Percentiles rank a stretch among this genome's conserved stretches.
phyloP scores from a whole-genome alignment of 2,329 filamentous ascomycete genomes.

The Diaporthe batatas region DNA sequence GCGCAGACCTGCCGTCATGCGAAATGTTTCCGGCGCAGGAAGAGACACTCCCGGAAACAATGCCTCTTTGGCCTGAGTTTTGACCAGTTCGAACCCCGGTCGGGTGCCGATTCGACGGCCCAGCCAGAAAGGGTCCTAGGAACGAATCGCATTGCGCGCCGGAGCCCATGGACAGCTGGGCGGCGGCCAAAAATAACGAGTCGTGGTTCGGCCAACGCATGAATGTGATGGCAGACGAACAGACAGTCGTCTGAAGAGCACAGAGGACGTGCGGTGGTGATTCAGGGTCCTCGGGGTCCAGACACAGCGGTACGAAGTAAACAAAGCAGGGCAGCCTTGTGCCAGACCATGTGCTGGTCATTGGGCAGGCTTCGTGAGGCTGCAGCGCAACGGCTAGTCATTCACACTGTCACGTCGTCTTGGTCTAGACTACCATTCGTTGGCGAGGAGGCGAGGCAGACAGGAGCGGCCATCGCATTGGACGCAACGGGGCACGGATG shows the following conservation, averaged over 20 bases:
- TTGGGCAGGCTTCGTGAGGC: slow-evolving; percentile 32
- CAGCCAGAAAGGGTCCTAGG: slow-evolving; percentile 2
- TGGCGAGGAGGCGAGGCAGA: slow-evolving; percentile 6
- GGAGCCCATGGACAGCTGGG: slow-evolving; percentile 15
- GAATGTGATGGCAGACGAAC: slow-evolving; percentile 26
- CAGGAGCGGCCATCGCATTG: not conserved
- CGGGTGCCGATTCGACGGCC: slow-evolving; percentile 14
- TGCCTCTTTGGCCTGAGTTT: not conserved
- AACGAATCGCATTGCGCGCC: slow-evolving; percentile 29
- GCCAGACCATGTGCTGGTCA: not conserved
- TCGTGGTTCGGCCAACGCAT: slow-evolving; percentile 24
- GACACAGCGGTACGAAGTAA: slow-evolving; percentile 3
- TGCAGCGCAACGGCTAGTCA: slow-evolving; percentile 24
- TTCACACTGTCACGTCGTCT: slow-evolving; percentile 16
- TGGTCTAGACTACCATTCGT: slow-evolving; percentile 5
- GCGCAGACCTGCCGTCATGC: slow-evolving; percentile 7
- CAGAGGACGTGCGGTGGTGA: slow-evolving; percentile 22
- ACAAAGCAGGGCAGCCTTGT: slow-evolving; percentile 28
- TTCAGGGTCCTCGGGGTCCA: slow-evolving; percentile 23
- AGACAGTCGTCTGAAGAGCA: slow-evolving; percentile 29
- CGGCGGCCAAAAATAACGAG: slow-evolving; percentile 32
- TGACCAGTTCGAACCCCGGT: slow-evolving; percentile 1
- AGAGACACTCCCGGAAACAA: slow-evolving; percentile 16
- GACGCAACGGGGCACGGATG: slow-evolving; percentile 11
- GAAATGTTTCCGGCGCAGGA: slow-evolving; percentile 17